Percentiles rank a stretch among this genome's conserved stretches.
These are phyloP conservation scores for Colletotrichum godetiae DNA, from an alignment of 2,329 filamentous ascomycete species.

Conservation along the genomic window DNA sequence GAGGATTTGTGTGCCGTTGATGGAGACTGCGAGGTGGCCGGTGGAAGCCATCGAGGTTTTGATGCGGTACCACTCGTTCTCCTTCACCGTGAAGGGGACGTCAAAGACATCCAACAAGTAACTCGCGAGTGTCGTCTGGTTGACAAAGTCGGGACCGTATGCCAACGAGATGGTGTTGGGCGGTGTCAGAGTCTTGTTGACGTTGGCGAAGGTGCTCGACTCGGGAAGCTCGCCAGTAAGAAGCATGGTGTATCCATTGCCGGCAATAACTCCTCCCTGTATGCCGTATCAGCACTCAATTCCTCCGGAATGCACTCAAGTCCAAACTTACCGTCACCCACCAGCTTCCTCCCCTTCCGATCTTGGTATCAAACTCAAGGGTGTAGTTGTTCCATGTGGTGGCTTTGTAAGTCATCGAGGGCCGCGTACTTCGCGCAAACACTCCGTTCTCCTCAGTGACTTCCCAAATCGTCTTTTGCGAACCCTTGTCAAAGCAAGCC, in stretches of 20 bases:
- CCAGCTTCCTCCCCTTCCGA: conserved; percentile 50
- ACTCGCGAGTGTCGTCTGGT: conserved; percentile 47
- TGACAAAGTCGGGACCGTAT: conserved; percentile 48
- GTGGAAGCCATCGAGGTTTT: conserved; percentile 44
- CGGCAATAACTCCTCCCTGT: conserved; percentile 12
- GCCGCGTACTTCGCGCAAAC: conserved; percentile 46
- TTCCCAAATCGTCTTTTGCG: conserved; percentile 49
- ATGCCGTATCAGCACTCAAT: conserved; percentile 23
- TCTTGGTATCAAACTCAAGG: conserved; percentile 49
- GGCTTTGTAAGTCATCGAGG: conserved; percentile 41
- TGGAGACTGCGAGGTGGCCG: conserved; percentile 42
- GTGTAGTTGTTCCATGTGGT: conserved; percentile 47
- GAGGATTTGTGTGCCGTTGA: conserved; percentile 40
- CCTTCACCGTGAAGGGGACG: conserved; percentile 42
- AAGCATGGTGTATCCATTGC: conserved; percentile 27
- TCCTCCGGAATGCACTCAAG: no score
- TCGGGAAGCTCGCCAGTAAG: conserved; percentile 29
- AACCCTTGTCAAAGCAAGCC: conserved; percentile 50
- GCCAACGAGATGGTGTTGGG: conserved; percentile 48
- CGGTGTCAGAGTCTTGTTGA: conserved; percentile 46
- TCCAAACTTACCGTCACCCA: conserved; percentile 45
- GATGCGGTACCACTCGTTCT: conserved; percentile 51
- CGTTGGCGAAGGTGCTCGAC: conserved; percentile 39
- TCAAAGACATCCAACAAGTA: conserved; percentile 42
- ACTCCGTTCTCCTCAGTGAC: conserved; percentile 46